These are phyloP conservation scores for Euphorbia tirucalli DNA, from an alignment of 345 rosid species.

Conservation along the genomic window DNA sequence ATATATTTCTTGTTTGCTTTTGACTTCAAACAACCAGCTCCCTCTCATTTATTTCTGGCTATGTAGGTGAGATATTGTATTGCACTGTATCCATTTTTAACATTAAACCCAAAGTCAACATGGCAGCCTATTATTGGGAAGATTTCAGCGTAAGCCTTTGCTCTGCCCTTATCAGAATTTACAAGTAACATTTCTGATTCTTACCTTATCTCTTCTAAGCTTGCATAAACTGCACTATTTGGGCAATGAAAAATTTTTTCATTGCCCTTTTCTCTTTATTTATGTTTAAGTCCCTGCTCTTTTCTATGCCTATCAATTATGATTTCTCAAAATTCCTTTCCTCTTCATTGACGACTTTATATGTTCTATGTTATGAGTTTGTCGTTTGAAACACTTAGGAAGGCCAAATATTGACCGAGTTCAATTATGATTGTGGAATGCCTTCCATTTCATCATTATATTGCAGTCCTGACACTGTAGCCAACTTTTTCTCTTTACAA, in stretches of 20 bases:
- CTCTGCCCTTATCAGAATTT: constrained; percentile 9
- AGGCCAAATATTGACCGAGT: too few relatives aligned
- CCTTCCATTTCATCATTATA: not conserved
- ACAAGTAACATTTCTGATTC: not conserved
- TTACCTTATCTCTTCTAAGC: not conserved
- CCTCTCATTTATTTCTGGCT: constrained; percentile 17
- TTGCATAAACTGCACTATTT: not conserved
- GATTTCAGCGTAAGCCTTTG: constrained; percentile 41
- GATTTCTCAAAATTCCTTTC: too few relatives aligned
- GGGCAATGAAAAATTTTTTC: not conserved
- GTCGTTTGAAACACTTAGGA: too few relatives aligned
- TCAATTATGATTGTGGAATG: not conserved
- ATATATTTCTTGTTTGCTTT: not conserved
- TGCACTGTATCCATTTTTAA: constrained; percentile 78
- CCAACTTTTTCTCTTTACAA: not conserved
- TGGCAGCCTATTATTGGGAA: constrained; percentile 50
- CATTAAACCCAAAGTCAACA: constrained; percentile 50
- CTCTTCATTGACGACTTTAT: too few relatives aligned
- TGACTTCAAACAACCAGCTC: not conserved
- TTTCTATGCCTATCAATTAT: too few relatives aligned
- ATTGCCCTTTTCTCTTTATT: not conserved
- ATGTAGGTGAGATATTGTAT: constrained; percentile 51
- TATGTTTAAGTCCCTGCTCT: not conserved
- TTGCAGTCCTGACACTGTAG: not conserved
- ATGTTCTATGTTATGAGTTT: too few relatives aligned